These are phyloP conservation scores for Triticum monococcum DNA, from an alignment of 176 grass and related monocot genomes.

Conservation along the genomic window DNA sequence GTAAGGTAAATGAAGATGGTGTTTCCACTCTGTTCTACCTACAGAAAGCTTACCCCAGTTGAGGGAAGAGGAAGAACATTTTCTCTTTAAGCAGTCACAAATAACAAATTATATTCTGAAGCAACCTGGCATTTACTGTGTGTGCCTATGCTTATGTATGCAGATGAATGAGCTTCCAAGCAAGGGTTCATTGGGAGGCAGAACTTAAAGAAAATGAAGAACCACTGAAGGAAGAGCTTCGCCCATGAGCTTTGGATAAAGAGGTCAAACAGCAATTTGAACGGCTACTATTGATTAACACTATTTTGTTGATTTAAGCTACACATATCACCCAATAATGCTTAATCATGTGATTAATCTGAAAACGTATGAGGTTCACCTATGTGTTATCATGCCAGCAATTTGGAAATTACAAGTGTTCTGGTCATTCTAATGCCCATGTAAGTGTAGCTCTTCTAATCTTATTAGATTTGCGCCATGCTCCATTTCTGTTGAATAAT, in stretches of 20 bases:
- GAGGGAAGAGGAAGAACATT: constrained; percentile 8
- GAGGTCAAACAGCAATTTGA: constrained; percentile 83
- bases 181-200: constrained; percentile 61
- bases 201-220: constrained; percentile 46
- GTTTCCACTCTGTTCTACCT: constrained; percentile 46
- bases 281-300: constrained; percentile 50
- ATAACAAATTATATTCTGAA: background rate
- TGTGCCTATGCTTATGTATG: constrained; percentile 4
- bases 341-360: no score
- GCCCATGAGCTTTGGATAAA: constrained; percentile 74
- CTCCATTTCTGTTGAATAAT: no score
- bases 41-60: constrained; percentile 94
- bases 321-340: background rate
- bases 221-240: constrained; percentile 50
- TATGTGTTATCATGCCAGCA: no score
- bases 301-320: constrained; percentile 5
- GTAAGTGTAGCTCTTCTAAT: no score
- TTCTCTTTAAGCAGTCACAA: background rate
- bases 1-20: no score
- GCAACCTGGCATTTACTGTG: constrained; percentile 11
- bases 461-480: no score
- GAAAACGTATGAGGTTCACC: no score
- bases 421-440: no score
- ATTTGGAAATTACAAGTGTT: no score
- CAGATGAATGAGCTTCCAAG: constrained; percentile 94